Base-by-base conservation (phyloP, 2,329 filamentous ascomycete species). In the Xylariaceae sp. region DNA sequence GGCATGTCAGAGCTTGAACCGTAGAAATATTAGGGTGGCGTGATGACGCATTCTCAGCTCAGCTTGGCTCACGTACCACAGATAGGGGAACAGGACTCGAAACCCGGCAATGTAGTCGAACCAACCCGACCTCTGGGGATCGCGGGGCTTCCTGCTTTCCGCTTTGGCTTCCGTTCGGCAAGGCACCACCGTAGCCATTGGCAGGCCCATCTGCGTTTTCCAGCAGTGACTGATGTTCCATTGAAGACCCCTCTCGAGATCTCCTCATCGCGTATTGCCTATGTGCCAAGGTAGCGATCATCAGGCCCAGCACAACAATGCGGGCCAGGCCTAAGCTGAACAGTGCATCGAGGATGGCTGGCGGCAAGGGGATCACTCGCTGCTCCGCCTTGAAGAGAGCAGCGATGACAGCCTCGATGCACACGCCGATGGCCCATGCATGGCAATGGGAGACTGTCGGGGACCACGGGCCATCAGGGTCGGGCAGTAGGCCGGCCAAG, bases 21-120 rank as follows among this genome's bases (percentile, higher is more conserved):
- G n/a, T n/a, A n/a, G n/a, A n/a, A n/a, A n/a, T n/a, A n/a, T n/a
- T n/a, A n/a, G n/a, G n/a, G n/a, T n/a, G n/a, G n/a, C n/a, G n/a
- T n/a, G n/a, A 31, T 49, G 33, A 53, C 38, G 29, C 18, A 39
- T 31, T 14, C 19, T 8, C 3, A 16, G 14, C 10, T 10, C 7
- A 12, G 13, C 19, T n/a, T 2, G 13, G 23, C 4, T 15, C 13
- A 36, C 44, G 13, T 46, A 60, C 64, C 65, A 68, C 2, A 68
- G 49, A 27, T 65, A 68, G 2, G 65, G 64, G 19, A 68, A 67
- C 5, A 68, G 50, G 8, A 64, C 55, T 11, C 55, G 44, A 41
- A 67, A 68, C 1, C 65, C 65, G 10, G 61, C 55, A 39, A 68
- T 54, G 38, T 68, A 68, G 39, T 67, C 63, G 8, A 67, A 49